Conservation (phyloP, 108 stramenopile species). For the Cyclotella atomus region DNA sequence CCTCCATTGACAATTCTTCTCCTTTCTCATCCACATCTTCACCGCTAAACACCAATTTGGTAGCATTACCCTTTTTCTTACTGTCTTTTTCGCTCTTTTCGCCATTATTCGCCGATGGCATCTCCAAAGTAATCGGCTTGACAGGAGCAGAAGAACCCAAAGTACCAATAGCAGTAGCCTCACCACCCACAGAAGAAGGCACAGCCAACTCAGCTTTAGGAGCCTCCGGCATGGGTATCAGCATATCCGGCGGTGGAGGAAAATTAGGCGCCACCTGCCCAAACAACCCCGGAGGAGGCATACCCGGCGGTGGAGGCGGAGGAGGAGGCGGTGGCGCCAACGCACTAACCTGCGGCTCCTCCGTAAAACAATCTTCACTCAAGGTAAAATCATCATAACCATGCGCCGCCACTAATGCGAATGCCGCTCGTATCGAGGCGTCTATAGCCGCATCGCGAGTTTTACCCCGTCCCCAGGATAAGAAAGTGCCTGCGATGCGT, state of each 20-base stretch:
- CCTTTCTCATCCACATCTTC: constrained; percentile 34
- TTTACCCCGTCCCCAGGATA: constrained; percentile 86
- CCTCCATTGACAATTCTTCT: constrained; percentile 49
- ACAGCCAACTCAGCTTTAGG: constrained; percentile 56
- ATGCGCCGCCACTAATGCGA: constrained; percentile 82
- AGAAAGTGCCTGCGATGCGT: constrained; percentile 72
- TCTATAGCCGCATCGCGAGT: constrained; percentile 84
- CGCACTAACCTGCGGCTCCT: constrained; percentile 57
- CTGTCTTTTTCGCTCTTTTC: not conserved
- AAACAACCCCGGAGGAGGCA: constrained; percentile 41
- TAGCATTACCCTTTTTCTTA: constrained; percentile 23
- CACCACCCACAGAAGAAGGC: constrained; percentile 52
- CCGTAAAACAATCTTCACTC: constrained; percentile 82
- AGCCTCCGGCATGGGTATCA: constrained; percentile 81
- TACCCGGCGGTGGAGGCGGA: constrained; percentile 24
- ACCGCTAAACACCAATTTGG: constrained; percentile 34
- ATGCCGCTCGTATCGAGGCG: constrained; percentile 79
- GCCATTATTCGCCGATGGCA: not conserved
- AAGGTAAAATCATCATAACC: constrained; percentile 85
- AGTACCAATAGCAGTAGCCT: constrained; percentile 8
- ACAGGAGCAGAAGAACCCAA: not conserved
- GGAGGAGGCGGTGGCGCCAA: constrained; percentile 61
- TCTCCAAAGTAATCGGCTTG: constrained; percentile 1
- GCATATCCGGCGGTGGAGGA: constrained; percentile 40
- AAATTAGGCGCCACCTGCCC: constrained; percentile 40